Evolutionary conservation across 2,329 filamentous ascomycete species (phyloP).

Genomic region (Dactylellina cionopaga): DNA sequence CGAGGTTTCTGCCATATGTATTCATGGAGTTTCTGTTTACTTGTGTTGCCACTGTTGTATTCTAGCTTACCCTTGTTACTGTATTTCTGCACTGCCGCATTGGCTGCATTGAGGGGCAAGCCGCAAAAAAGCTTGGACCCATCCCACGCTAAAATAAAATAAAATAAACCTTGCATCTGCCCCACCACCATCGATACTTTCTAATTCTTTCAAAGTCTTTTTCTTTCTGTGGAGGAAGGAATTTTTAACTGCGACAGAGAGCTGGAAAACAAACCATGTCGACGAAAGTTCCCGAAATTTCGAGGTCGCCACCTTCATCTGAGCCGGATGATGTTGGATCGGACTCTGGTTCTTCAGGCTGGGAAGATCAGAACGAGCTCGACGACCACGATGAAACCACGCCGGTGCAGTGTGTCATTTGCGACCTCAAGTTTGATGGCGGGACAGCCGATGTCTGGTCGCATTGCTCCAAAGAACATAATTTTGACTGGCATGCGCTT

Average conservation of each 20-base stretch:
- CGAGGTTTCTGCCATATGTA: too few species aligned
- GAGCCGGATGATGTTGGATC: conserved; percentile 23
- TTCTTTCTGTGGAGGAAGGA: not conserved
- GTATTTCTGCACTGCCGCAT: too few species aligned
- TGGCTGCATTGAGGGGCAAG: not conserved
- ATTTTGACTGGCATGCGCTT: conserved; percentile 61
- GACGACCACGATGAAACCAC: conserved; percentile 61
- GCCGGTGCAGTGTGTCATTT: conserved; percentile 61
- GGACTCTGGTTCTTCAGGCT: conserved; percentile 58
- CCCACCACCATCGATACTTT: not conserved
- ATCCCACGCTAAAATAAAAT: not conserved
- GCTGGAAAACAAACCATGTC: conserved; percentile 14
- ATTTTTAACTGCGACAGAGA: not conserved
- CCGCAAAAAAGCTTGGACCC: conserved; percentile 9
- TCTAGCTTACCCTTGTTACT: not conserved
- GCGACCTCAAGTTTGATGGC: conserved; percentile 58
- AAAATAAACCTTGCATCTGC: conserved; percentile 11
- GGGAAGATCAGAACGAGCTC: conserved; percentile 61
- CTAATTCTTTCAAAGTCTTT: not conserved
- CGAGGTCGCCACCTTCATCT: conserved; percentile 17
- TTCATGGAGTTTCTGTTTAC: too few species aligned
- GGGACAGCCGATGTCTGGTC: conserved; percentile 59
- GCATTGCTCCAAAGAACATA: conserved; percentile 60
- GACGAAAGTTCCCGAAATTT: conserved; percentile 20
- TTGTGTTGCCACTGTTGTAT: not conserved